Conservation (phyloP, 345 rosid species). For the Citrus australasica region DNA sequence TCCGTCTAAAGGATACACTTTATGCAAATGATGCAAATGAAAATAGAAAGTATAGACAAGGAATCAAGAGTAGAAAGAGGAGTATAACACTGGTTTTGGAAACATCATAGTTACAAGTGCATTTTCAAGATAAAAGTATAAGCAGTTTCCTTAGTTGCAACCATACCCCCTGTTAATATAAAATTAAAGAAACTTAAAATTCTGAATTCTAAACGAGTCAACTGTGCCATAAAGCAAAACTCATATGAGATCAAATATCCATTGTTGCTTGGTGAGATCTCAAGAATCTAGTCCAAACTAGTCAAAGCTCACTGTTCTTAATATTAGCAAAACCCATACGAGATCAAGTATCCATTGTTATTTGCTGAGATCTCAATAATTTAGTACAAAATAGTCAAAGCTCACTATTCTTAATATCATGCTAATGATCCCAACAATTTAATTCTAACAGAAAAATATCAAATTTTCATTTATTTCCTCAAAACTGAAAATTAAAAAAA, state of each 20-base stretch:
- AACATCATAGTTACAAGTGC: background rate
- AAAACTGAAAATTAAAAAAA: background rate
- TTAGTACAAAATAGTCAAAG: background rate
- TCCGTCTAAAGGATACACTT: background rate
- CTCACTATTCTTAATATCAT: background rate
- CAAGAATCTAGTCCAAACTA: background rate
- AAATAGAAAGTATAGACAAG: background rate
- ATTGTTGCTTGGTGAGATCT: background rate
- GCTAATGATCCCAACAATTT: background rate
- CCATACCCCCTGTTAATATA: background rate
- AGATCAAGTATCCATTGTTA: background rate
- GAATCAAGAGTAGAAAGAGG: background rate
- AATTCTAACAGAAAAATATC: background rate
- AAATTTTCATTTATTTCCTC: background rate
- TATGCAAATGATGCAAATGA: background rate
- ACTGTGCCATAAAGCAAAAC: background rate
- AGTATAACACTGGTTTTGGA: background rate
- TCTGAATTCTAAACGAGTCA: background rate
- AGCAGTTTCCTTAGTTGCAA: background rate
- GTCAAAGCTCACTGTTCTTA: background rate
- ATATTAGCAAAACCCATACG: background rate
- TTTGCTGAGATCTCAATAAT: background rate
- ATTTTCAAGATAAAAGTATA: background rate
- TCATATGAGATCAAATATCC: slow-evolving; percentile 1
- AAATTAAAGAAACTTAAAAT: background rate